Percentiles rank a stretch among this genome's conserved stretches.
These are phyloP conservation scores for Xylaria flabelliformis DNA, from an alignment of 495 filamentous ascomycete species.

Conservation along the genomic window DNA sequence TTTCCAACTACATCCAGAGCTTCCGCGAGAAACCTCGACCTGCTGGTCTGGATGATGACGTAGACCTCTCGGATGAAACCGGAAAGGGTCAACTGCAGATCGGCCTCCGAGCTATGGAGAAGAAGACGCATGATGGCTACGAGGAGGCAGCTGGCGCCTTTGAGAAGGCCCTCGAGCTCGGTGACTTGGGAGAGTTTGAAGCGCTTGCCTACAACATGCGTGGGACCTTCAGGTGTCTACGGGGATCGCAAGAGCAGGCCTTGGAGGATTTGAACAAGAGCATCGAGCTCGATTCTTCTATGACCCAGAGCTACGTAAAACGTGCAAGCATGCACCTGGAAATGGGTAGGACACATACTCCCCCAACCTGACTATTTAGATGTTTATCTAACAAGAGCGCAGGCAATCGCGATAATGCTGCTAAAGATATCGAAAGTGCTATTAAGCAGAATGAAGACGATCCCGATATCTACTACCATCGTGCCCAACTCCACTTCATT, in stretches of 20 bases:
- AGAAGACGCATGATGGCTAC: conserved; percentile 88
- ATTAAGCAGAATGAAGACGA: conserved; percentile 85
- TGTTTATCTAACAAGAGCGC: conserved; percentile 16
- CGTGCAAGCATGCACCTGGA: conserved; percentile 97
- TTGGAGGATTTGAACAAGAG: conserved; percentile 87
- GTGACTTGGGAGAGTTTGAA: conserved; percentile 78
- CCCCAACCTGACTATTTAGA: neutral
- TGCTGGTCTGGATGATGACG: conserved; percentile 79
- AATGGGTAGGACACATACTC: conserved; percentile 66
- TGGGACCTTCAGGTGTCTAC: conserved; percentile 92
- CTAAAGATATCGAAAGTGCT: conserved; percentile 85
- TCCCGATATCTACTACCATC: conserved; percentile 99
- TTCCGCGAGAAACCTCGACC: conserved; percentile 85
- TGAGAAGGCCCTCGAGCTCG: conserved; percentile 82
- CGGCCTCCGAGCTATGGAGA: conserved; percentile 78
- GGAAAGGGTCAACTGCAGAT: conserved; percentile 85
- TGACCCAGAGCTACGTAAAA: conserved; percentile 99
- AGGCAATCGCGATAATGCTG: conserved; percentile 87
- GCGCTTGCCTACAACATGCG: conserved; percentile 94
- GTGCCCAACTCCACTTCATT: conserved; percentile 98
- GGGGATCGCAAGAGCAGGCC: conserved; percentile 83
- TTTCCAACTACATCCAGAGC: conserved; percentile 98
- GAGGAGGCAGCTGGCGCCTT: conserved; percentile 85
- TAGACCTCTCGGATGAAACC: conserved; percentile 74
- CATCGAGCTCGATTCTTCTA: conserved; percentile 80